Conservation (phyloP, 176 grass and related monocot genomes). For the Carex pumila region DNA sequence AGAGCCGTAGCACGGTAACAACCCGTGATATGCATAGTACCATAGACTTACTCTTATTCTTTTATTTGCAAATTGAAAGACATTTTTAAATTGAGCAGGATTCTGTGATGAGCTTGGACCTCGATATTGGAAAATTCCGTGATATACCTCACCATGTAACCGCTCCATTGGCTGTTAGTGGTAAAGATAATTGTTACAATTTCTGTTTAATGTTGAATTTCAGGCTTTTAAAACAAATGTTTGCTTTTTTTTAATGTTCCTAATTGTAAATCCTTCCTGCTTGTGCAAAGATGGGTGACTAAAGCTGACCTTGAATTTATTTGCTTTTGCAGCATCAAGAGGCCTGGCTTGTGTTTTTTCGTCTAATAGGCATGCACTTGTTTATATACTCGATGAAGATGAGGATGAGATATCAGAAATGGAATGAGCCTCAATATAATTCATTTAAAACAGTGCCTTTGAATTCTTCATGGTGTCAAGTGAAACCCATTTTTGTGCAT, state of each 20-base stretch:
- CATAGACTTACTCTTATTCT: no score
- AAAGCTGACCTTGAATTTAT: slow-evolving; percentile 1
- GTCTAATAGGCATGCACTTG: slow-evolving; percentile 58
- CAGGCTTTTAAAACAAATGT: not conserved
- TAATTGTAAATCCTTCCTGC: not conserved
- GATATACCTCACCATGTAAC: slow-evolving; percentile 52
- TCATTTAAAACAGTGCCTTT: not conserved
- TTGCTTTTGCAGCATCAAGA: slow-evolving; percentile 59
- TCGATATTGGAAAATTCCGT: slow-evolving; percentile 67
- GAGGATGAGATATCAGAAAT: slow-evolving; percentile 65
- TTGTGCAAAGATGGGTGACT: slow-evolving; percentile 3
- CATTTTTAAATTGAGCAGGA: slow-evolving; percentile 9
- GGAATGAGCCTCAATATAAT: slow-evolving; percentile 36
- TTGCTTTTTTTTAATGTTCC: not conserved
- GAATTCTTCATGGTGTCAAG: not conserved
- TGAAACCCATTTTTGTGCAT: not conserved
- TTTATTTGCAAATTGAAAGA: slow-evolving; percentile 11
- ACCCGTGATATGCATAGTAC: no score
- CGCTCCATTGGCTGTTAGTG: slow-evolving; percentile 74
- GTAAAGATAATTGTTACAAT: slow-evolving; percentile 40
- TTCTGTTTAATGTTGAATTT: not conserved
- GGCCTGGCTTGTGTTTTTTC: slow-evolving; percentile 81
- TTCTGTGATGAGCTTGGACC: slow-evolving; percentile 31
- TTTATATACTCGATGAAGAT: slow-evolving; percentile 93
- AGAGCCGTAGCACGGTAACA: no score